Base-by-base conservation (phyloP, 2,329 filamentous ascomycete species). In the Colletotrichum tamarilloi region DNA sequence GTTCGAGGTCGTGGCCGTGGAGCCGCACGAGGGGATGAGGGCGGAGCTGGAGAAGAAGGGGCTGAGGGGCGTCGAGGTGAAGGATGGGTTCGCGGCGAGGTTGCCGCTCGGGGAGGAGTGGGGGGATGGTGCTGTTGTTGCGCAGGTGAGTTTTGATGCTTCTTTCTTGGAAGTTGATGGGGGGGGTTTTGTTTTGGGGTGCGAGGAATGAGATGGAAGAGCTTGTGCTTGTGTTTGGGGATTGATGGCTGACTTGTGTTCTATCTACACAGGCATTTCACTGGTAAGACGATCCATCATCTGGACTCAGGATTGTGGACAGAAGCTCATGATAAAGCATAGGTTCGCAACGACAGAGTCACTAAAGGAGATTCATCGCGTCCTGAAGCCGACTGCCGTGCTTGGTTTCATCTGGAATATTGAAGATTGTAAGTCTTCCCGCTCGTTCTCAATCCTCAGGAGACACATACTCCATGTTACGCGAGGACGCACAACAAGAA, bases 361-460 rank as follows among this genome's bases (percentile, higher is more conserved):
- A 0, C 82, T 95, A 32, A 81, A 84, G 58, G 92, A 94, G 77
- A 92, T 95, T n/a, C 87, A 90, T 76, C 88, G 92, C 59, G 87
- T 93, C 0, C 82, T 95, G 60, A 88, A 87, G 77, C 90, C 90
- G 0, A 87, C 87, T 7, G 88, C 88, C 7, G 85, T 85, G 32
- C 84, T 95, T 32, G 92, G 90, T 16, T 81, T 93, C 80, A 91
- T 95, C 66, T 95, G 93, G 93, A 94, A 94, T 77, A 85, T 92
- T 72, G 92, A 94, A 79, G 91, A 93, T 75, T 94, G 92, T 92
- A 82, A 78, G 87, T 83, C 67, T 62, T 19, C 42, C 7, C 24
- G n/a, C 58, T 19, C 12, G 8, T 30, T 30, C 8, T 8, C 28
- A 1, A 30, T 30, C 32, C n/a, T 3, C 11, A 3, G 53, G 26